Evolutionary conservation across 1,284 basidiomycete species (phyloP).

Genomic region (Cutaneotrichosporon dermatis): DNA sequence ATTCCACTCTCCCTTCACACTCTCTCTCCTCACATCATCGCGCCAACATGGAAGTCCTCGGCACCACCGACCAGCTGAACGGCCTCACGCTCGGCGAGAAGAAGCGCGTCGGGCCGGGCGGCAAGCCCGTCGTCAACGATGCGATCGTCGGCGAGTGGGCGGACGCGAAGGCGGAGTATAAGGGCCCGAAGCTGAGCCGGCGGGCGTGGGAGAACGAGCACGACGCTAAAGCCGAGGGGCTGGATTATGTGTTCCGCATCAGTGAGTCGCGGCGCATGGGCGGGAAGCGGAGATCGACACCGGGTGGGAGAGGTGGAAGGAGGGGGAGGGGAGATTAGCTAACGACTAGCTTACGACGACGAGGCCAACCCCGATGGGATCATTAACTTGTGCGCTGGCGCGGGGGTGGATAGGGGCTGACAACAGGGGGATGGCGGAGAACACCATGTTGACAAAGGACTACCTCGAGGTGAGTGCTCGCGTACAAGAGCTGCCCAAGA

Average conservation of each 20-base stretch:
- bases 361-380: slow-evolving; percentile 12
- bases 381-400: slow-evolving; percentile 10
- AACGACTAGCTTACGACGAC: slow-evolving; percentile 8
- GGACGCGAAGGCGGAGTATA: slow-evolving; percentile 7
- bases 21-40: too few relatives aligned
- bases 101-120: background rate
- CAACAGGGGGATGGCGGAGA: slow-evolving; percentile 15
- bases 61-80: background rate
- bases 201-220: background rate
- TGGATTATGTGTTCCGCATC: slow-evolving; percentile 12
- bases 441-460: slow-evolving; percentile 15
- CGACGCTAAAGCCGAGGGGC: slow-evolving; percentile 8
- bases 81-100: background rate
- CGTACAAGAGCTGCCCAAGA: too few relatives aligned
- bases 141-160: slow-evolving; percentile 12
- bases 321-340: background rate
- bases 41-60: too few relatives aligned
- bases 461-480: slow-evolving; percentile 10
- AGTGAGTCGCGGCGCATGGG: slow-evolving; percentile 1
- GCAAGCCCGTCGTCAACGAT: slow-evolving; percentile 5
- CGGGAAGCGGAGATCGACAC: background rate
- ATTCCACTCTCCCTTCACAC: too few relatives aligned
- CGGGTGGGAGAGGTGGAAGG: background rate
- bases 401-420: too few relatives aligned
- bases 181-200: slow-evolving; percentile 9